These are phyloP conservation scores for Taphrina confusa DNA, from an alignment of 1,139 yeast genomes.

Conservation along the genomic window DNA sequence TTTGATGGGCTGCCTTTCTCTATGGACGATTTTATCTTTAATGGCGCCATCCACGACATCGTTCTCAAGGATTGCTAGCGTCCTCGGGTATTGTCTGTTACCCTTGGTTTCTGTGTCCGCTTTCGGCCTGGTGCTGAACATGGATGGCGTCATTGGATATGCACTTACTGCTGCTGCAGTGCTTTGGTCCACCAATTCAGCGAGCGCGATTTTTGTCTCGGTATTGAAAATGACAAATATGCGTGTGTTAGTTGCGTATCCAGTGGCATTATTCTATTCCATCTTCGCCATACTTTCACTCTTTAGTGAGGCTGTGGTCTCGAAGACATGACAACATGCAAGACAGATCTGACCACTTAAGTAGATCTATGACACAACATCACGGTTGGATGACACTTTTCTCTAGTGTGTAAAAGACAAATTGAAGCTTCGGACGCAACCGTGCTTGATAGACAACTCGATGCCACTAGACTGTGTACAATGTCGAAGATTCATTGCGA, in stretches of 20 bases:
- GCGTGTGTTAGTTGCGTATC: conserved; percentile 89
- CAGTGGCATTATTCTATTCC: conserved; percentile 84
- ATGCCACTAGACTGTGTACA: too few species aligned
- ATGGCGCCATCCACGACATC: conserved; percentile 70
- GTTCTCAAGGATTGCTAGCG: conserved; percentile 78
- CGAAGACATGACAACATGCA: not conserved
- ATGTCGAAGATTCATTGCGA: too few species aligned
- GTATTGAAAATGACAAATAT: conserved; percentile 82
- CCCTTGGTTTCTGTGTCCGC: conserved; percentile 84
- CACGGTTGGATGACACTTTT: too few species aligned
- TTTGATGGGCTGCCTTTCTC: conserved; percentile 79
- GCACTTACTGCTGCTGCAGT: conserved; percentile 67
- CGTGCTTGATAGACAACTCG: too few species aligned
- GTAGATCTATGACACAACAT: too few species aligned
- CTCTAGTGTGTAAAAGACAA: too few species aligned
- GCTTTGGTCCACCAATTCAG: conserved; percentile 91
- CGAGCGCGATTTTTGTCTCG: conserved; percentile 89
- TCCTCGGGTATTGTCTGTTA: conserved; percentile 86
- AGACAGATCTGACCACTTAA: too few species aligned
- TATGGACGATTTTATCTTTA: conserved; percentile 78
- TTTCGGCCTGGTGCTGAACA: conserved; percentile 65
- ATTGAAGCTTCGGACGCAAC: too few species aligned
- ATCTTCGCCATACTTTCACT: conserved; percentile 96
- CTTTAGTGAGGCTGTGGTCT: conserved; percentile 47
- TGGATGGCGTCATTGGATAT: conserved; percentile 69